Base-by-base conservation (phyloP, 2,329 filamentous ascomycete species). In the Fusarium kyushuense region DNA sequence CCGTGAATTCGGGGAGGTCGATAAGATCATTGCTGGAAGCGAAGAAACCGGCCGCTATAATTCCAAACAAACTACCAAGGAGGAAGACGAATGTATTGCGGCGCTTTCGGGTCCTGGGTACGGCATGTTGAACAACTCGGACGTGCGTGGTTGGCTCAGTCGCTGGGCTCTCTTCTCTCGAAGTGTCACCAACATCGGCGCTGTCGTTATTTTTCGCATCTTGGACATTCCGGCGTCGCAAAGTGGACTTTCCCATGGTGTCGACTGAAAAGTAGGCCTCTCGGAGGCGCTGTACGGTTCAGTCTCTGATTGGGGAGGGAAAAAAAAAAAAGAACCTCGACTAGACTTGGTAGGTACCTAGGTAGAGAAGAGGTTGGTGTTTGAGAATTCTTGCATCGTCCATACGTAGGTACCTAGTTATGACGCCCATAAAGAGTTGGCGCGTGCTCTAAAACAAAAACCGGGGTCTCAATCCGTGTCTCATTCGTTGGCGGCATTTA, bases 11-110 rank as follows among this genome's bases (percentile, higher is more conserved):
- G 16, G 87, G 87, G 67, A 97, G 84, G 65, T 93, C 93, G 67
- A 97, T 94, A 66, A 98, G 86, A 75, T 97, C 94, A 79, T 94
- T 96, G 77, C 87, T 92, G 70, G 91, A 91, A 30, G 94, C 95
- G 72, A 99, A 96, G 79, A 97, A 94, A 30, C 94, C 90, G 3
- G 96, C 96, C 4, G 90, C 85, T n/a, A 97, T 82, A 57, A 99
- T 86, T 14, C 96, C 96, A 73, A 96, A 95, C n/a, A 99, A 75
- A 40, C 94, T 93, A 32, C 96, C 96, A 21, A 99, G 84, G 12
- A 90, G 82, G 79, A 99, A 98, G 29, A 97, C 92, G 75, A 96
- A 88, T 4, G 90, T 90, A 78, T 89, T 92, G 65, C 90, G 89
- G 71, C 92, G 88, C 80, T 95, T 96, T 67, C 87, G 87, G 52